A percentile compares a stretch with the other conserved stretches of the same genome.
Conservation (phyloP, 1,284 basidiomycete genomes). For the Wolfiporia cocos region DNA sequence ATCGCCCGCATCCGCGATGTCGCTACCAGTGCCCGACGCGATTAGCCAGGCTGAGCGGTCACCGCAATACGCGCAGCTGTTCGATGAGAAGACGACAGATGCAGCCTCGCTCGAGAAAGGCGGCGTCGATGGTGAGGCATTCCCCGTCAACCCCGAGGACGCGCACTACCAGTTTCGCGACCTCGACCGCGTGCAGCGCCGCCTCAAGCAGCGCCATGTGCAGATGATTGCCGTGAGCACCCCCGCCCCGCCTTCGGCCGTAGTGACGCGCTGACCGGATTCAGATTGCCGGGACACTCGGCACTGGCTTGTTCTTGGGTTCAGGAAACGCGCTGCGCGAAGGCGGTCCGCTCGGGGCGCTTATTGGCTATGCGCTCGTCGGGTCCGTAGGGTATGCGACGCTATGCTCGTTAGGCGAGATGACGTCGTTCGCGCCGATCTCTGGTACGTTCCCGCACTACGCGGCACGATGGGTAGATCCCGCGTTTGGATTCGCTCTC, state of each 20-base stretch:
- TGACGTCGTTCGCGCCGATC: slow-evolving; percentile 67
- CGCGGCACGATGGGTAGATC: slow-evolving; percentile 70
- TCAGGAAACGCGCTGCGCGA: slow-evolving; percentile 54
- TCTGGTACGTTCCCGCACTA: slow-evolving; percentile 72
- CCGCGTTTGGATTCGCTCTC: slow-evolving; percentile 68
- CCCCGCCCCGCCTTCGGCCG: slow-evolving; percentile 14
- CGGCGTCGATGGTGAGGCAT: slow-evolving; percentile 20
- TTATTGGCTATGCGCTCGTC: slow-evolving; percentile 56
- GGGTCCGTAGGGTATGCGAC: slow-evolving; percentile 61
- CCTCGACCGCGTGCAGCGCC: slow-evolving; percentile 55
- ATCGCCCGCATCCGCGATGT: too few relatives aligned
- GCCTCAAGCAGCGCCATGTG: slow-evolving; percentile 64
- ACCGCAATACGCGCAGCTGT: too few relatives aligned
- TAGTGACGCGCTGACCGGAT: too few relatives aligned
- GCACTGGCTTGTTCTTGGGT: slow-evolving; percentile 79
- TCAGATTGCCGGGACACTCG: slow-evolving; percentile 70
- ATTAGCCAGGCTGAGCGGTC: too few relatives aligned
- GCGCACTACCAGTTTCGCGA: slow-evolving; percentile 51
- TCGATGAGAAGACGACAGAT: too few relatives aligned
- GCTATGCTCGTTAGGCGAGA: slow-evolving; percentile 60
- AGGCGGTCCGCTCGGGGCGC: slow-evolving; percentile 56
- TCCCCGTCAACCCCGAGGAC: slow-evolving; percentile 18
- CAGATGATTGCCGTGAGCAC: slow-evolving; percentile 48
- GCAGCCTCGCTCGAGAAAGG: slow-evolving; percentile 27
- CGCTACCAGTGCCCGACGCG: too few relatives aligned